These are phyloP conservation scores for Halenospora varia DNA, from an alignment of 495 filamentous ascomycete species.

Conservation along the genomic window DNA sequence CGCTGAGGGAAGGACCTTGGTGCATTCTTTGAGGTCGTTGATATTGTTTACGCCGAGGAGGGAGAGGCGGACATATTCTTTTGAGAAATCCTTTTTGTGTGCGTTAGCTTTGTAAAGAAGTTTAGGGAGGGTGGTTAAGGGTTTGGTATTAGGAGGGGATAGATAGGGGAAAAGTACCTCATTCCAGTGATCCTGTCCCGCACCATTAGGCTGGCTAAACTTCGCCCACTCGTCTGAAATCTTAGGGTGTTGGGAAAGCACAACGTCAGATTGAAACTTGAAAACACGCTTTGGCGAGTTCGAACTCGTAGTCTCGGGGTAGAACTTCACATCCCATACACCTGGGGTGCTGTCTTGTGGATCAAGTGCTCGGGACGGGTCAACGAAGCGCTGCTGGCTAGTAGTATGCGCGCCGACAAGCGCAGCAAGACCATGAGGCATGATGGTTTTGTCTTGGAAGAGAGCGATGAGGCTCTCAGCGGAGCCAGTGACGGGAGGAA, in stretches of 20 bases:
- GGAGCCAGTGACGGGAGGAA: constrained; percentile 28
- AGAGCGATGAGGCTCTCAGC: constrained; percentile 36
- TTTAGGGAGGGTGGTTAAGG: constrained; percentile 1
- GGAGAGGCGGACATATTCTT: constrained; percentile 35
- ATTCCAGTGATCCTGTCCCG: constrained; percentile 38
- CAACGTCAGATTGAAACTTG: constrained; percentile 41
- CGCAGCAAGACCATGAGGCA: constrained; percentile 38
- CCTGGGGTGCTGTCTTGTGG: constrained; percentile 41
- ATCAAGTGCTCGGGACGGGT: constrained; percentile 29
- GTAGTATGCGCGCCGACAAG: constrained; percentile 48
- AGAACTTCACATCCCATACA: constrained; percentile 43
- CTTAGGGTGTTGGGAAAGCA: constrained; percentile 32
- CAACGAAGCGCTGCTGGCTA: constrained; percentile 39
- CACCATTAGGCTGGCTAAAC: constrained; percentile 23
- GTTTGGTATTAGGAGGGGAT: no score
- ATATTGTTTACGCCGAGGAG: constrained; percentile 41
- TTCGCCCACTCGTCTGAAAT: constrained; percentile 31
- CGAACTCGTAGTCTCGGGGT: constrained; percentile 31
- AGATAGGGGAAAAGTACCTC: constrained; percentile 14
- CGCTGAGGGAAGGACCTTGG: constrained; percentile 31
- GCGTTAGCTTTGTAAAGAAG: constrained; percentile 1
- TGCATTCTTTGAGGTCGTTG: constrained; percentile 39
- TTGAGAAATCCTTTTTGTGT: constrained; percentile 38
- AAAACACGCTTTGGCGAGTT: constrained; percentile 36
- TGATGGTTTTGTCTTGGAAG: constrained; percentile 46